Base-by-base conservation (phyloP, 148 eudicot species). In the Tetragonia tetragonoides region DNA sequence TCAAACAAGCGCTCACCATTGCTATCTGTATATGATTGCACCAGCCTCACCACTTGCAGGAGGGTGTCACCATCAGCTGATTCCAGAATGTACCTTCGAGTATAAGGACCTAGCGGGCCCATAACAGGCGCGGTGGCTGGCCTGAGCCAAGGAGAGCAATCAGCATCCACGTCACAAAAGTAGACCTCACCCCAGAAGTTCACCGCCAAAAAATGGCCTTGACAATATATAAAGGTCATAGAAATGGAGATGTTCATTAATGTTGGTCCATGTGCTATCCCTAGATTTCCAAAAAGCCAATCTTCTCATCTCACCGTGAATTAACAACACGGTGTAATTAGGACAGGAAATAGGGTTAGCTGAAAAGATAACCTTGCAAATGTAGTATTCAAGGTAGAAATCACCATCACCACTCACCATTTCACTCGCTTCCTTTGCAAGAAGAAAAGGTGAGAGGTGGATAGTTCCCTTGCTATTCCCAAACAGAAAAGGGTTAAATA, bases 401-500 rank as follows among this genome's bases (percentile, higher is more conserved):
- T 47, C 6, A n/a, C 21, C 10, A 18, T 20, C 0, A 2, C 16
- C 1, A 18, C 9, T 10, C 24, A 7, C 74, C 20, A 12, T n/a
- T 11, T 34, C 28, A 71, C 20, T 21, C 38, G 15, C 28, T 21
- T 72, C 18, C 41, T 17, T 12, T 49, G 71, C 80, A 15, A 28
- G 5, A 28, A 2, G 51, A 34, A 78, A 78, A n/a, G 70, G 63
- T n/a, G 76, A 63, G 6, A 71, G 76, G 14, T 71, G 28, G 40
- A 78, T 78, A 18, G 63, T 78, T 49, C 75, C 68, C 24, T 70
- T 69, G 40, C 53, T 71, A 15, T 39, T 46, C 15, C 76, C 70
- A 38, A 71, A 72, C n/a, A 71, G 64, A 63, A 78, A 78, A 3
- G 81, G 81, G 28, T 78, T 78, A 53, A 18, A 78, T 37, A 78